These are phyloP conservation scores for Aegilops umbellulata DNA, from an alignment of 176 grass and related monocot genomes.

Conservation along the genomic window DNA sequence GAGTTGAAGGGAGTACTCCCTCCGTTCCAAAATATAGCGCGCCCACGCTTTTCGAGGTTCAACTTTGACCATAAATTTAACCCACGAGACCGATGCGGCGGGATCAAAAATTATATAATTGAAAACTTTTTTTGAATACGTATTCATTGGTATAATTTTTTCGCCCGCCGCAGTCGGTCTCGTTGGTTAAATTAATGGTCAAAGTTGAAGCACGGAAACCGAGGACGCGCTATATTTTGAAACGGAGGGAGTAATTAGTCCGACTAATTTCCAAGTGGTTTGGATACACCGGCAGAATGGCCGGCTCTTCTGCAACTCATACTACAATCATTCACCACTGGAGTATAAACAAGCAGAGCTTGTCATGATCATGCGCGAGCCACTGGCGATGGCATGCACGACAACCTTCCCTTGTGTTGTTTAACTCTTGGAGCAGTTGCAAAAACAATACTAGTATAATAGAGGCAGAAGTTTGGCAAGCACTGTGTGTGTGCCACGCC, in stretches of 20 bases:
- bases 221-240: too few species aligned
- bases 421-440: not conserved
- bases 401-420: not conserved
- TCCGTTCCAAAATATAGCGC: too few species aligned
- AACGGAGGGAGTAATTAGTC: not conserved
- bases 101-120: too few species aligned
- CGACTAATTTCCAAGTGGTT: not conserved
- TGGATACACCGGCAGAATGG: not conserved
- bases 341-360: not conserved
- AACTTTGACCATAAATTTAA: too few species aligned
- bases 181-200: too few species aligned
- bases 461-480: slow-evolving; percentile 24
- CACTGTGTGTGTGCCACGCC: not conserved
- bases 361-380: slow-evolving; percentile 28
- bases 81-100: too few species aligned
- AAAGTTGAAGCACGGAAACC: too few species aligned
- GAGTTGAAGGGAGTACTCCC: not conserved
- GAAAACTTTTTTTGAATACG: too few species aligned
- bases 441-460: too few species aligned
- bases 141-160: too few species aligned
- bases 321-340: not conserved
- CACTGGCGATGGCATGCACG: not conserved
- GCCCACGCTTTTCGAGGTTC: too few species aligned
- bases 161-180: too few species aligned
- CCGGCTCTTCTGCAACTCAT: not conserved